Base-by-base conservation (phyloP, 345 rosid genomes). In the Murraya paniculata region DNA sequence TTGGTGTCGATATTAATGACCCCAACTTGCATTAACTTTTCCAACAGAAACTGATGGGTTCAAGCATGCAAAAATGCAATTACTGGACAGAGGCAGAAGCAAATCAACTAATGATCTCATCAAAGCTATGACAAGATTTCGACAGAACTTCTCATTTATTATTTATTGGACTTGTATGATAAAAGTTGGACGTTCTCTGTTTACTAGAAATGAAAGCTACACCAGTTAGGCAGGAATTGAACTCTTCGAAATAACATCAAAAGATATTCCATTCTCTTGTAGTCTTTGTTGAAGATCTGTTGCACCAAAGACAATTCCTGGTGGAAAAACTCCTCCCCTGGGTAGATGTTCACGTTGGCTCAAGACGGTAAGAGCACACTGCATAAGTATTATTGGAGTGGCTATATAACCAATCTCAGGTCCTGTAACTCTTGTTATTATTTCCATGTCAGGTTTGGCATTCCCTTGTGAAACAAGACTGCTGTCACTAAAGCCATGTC, bases 401-500 rank as follows among this genome's bases (percentile, higher is more conserved):
- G 94, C 87, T 84, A 93, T 24, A 53, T 95, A 95, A 80, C 98
- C 98, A 48, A 95, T 86, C 82, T 93, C 97, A 73, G 97, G 98
- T 82, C 98, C 98, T 81, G 68, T 84, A 5, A 93, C 87, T 80
- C 97, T 85, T 19, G 98, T 93, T 80, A 89, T 81, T 35, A 95
- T 84, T 68, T 92, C 91, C 82, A 82, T 80, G 79, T 92, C 97
- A 19, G 91, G 92, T 80, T 87, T 89, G 27, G 58, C 55, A 22
- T 86, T 85, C 53, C 82, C 82, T 68, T 80, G 79, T 13, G 92
- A 89, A 72, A 77, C 84, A 8, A 83, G 82, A 58, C 73, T 83
- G 65, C 59, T 72, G 48, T 92, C 85, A 38, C 98, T 91, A 70
- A 78, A 95, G 48, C 98, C 98, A 27, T 83, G 89, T 13, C 93